Evolutionary conservation across 23 red algal species (phyloP).

Genomic region (Cyanidiococcus yangmingshanensis): DNA sequence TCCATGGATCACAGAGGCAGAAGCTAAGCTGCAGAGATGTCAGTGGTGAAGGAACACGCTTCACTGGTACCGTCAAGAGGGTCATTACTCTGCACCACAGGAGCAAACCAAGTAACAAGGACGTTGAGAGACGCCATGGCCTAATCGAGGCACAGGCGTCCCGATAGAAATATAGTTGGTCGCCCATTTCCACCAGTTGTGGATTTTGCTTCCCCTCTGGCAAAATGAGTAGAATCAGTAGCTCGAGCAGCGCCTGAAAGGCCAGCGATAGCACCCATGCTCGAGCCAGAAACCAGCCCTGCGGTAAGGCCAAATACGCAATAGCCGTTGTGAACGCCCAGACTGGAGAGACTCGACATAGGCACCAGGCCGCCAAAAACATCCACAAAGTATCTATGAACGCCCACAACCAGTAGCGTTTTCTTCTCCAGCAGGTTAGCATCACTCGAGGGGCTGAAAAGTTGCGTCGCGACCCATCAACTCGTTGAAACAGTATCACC

Average conservation of each 20-base stretch:
- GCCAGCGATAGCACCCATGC: neutral
- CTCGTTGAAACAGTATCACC: too few relatives aligned
- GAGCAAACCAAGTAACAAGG: neutral
- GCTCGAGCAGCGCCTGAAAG: neutral
- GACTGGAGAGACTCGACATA: neutral
- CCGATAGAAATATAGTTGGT: neutral
- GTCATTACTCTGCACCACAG: neutral
- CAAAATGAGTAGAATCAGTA: neutral
- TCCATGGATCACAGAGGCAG: too few relatives aligned
- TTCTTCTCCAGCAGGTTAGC: too few relatives aligned
- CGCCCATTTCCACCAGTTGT: neutral
- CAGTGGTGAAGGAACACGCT: too few relatives aligned
- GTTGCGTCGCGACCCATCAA: too few relatives aligned
- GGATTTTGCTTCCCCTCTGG: neutral
- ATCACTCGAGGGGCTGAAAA: too few relatives aligned
- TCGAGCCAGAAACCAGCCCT: neutral
- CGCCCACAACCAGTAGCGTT: neutral
- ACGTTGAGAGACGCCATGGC: neutral
- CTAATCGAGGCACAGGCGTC: neutral
- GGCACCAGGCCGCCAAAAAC: neutral
- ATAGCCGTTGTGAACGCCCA: neutral
- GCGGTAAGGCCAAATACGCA: neutral
- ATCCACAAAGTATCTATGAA: neutral
- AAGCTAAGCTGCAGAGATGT: too few relatives aligned
- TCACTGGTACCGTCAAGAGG: too few relatives aligned